Evolutionary conservation across 1,284 basidiomycete species (phyloP).

Genomic region (Moesziomyces globuligerus): DNA sequence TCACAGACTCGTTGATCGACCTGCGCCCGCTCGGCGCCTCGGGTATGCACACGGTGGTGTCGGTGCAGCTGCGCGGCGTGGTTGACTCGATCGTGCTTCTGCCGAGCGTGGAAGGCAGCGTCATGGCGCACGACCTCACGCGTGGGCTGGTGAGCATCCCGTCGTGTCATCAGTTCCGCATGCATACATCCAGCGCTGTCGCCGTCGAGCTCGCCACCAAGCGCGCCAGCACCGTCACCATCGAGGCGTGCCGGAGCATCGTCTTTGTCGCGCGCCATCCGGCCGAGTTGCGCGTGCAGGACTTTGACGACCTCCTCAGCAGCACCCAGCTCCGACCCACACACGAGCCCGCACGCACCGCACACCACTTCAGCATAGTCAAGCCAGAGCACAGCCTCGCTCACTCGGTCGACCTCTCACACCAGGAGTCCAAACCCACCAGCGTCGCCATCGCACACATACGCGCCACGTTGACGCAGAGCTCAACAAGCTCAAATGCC

Average conservation of each 20-base stretch:
- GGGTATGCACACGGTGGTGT: conserved; percentile 3
- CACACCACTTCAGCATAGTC: no score
- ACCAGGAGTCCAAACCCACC: no score
- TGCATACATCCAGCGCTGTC: conserved; percentile 25
- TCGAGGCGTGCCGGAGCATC: conserved; percentile 21
- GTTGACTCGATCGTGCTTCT: conserved; percentile 20
- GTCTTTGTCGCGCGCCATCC: conserved; percentile 4
- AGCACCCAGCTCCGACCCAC: conserved; percentile 18
- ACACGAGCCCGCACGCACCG: no score
- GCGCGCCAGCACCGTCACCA: conserved; percentile 20
- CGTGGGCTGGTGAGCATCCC: conserved; percentile 11
- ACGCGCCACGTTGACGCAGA: no score
- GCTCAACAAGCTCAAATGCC: neutral
- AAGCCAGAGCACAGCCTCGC: no score
- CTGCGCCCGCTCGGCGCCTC: conserved; percentile 10
- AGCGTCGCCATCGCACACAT: no score
- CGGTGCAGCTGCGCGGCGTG: conserved; percentile 34
- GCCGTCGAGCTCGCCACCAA: conserved; percentile 26
- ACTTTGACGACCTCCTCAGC: conserved; percentile 42
- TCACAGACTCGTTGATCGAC: conserved; percentile 23
- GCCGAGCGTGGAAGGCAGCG: conserved; percentile 28
- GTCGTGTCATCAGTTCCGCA: conserved; percentile 39
- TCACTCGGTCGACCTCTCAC: no score
- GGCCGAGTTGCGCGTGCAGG: conserved; percentile 30
- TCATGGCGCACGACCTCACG: conserved; percentile 32